Evolutionary conservation across 192 early-diverging fungal genomes (phyloP), one percentile per base, ranked within the genome.

Genomic region (Coemansia sp.): DNA sequence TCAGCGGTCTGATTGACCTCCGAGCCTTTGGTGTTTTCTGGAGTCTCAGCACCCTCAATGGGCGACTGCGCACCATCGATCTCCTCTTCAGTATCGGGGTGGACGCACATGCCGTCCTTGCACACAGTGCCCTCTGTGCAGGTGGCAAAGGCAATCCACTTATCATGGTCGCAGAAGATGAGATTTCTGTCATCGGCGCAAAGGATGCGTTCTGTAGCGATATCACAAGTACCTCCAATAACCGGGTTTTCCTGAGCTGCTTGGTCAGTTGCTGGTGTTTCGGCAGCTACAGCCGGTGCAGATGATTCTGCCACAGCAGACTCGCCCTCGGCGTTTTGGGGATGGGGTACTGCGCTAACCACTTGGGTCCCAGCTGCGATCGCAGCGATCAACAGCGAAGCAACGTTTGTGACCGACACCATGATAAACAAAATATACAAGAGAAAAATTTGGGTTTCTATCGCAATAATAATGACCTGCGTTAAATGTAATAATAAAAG

Each of bases 61-160:
- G n/a, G n/a, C n/a, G n/a, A n/a, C n/a, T n/a, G n/a, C n/a, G n/a
- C n/a, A n/a, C n/a, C n/a, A n/a, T n/a, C n/a, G n/a, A n/a, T n/a
- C n/a, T 40, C 28, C 15, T 29, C 28, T 15, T 37, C 34, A 23
- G 50, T 26, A 10, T 56, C 43, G 3, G 55, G 56, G 20, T 50
- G 53, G 9, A 42, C 45, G 25, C 69, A 72, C 23, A 25, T 42
- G 9, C 69, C 69, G 33, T 65, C 38, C 34, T 35, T 46, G 36
- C 69, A 72, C 2, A 65, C 45, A 14, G 62, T 72, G 14, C 69
- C 69, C 2, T 33, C 32, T 15, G 36, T 56, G 39, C 69, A 72
- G 26, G 36, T 45, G 24, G 69, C 54, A 30, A 57, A 57, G 11
- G 39, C 38, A 13, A 58, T 41, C 69, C 69, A 72, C 46, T 65